Percentiles rank a stretch among this genome's conserved stretches.
Conservation (phyloP, 2,329 filamentous ascomycete genomes). For the Cadophora luteo-olivacea region DNA sequence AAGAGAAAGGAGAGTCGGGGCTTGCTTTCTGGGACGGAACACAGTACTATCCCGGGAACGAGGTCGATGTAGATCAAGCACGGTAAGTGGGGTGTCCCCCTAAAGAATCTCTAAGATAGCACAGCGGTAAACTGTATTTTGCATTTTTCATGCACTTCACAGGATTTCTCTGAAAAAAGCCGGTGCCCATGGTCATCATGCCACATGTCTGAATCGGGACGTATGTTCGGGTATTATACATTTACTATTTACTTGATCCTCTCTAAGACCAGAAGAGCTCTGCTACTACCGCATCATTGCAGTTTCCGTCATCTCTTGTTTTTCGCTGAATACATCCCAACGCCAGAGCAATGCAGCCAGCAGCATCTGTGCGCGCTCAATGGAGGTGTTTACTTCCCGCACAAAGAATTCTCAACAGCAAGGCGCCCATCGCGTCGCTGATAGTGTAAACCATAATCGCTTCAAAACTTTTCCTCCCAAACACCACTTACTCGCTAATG, state of each 20-base stretch:
- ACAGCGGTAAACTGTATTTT: too few species aligned
- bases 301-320: neutral
- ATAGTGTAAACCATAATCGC: conserved; percentile 14
- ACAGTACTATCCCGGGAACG: too few species aligned
- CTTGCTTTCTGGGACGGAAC: too few species aligned
- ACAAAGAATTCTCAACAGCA: neutral
- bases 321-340: conserved; percentile 1
- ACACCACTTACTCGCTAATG: neutral
- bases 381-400: neutral
- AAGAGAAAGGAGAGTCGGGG: too few species aligned
- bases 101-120: too few species aligned
- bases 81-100: too few species aligned
- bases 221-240: conserved; percentile 4
- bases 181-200: too few species aligned
- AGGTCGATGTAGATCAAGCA: too few species aligned
- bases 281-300: neutral
- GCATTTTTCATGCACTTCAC: neutral
- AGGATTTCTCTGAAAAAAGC: too few species aligned
- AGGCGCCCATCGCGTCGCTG: neutral
- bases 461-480: conserved; percentile 18
- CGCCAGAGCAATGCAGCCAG: conserved; percentile 28
- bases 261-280: neutral
- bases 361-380: neutral
- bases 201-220: too few species aligned
- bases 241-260: neutral